Conservation (phyloP, 352 stramenopile genomes). For the Globisporangium spiculum region DNA sequence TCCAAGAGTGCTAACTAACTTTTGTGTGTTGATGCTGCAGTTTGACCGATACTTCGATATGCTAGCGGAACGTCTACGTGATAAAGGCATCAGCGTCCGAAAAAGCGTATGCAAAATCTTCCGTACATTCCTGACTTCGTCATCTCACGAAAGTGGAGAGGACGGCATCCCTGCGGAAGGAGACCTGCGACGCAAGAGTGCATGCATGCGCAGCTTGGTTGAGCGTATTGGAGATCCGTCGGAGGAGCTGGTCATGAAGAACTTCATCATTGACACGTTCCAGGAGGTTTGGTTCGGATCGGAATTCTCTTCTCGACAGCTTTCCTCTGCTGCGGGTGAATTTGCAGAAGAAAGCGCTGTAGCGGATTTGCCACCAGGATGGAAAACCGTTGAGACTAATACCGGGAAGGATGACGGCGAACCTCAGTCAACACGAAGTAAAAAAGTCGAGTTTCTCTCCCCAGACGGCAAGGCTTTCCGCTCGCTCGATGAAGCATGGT, state of each 20-base stretch:
- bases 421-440: background rate
- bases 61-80: constrained; percentile 63
- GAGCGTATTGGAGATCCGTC: constrained; percentile 67
- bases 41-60: constrained; percentile 83
- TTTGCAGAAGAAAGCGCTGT: constrained; percentile 31
- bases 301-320: constrained; percentile 42
- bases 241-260: constrained; percentile 79
- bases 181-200: constrained; percentile 52
- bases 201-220: constrained; percentile 72
- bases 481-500: constrained; percentile 65
- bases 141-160: constrained; percentile 2
- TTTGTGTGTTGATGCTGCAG: constrained; percentile 23
- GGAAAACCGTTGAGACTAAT: constrained; percentile 27
- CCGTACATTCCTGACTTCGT: constrained; percentile 37
- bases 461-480: constrained; percentile 45
- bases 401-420: constrained; percentile 6
- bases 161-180: constrained; percentile 18
- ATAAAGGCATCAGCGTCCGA: constrained; percentile 84
- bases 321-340: constrained; percentile 28
- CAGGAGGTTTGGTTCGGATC: constrained; percentile 85
- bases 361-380: constrained; percentile 46
- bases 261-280: constrained; percentile 84
- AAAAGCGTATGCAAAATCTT: constrained; percentile 87
- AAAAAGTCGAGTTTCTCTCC: constrained; percentile 42
- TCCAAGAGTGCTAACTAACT: background rate